Evolutionary conservation across 129 eudicot species (phyloP), one percentile per base, ranked within the genome.

Genomic region (Cynara cardunculus): DNA sequence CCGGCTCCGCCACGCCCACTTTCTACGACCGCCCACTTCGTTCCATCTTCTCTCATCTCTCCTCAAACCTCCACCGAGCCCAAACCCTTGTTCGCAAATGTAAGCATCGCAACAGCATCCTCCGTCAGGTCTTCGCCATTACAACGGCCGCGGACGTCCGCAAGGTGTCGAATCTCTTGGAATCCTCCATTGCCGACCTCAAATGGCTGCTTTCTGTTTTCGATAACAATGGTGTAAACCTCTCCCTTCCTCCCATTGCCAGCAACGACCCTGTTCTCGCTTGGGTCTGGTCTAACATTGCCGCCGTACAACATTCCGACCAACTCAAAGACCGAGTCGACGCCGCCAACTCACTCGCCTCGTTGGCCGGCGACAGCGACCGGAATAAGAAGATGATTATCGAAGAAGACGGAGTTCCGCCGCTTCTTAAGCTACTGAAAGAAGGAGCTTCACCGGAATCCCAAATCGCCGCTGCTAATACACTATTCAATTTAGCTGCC

Each of bases 201-300:
- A 81, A 68, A 25, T 93, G 98, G 98, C 85, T 93, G 3, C 79
- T 90, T 37, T 86, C 90, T 14, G 87, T 93, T n/a, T 89, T 79
- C 71, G 84, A 83, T 8, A 90, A 85, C 10, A 75, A 81, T 3
- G 93, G 88, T 3, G 69, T 77, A 2, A 79, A 80, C 22, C 67
- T 87, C 31, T 84, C 93, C 0, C 81, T 91, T 5, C 98, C 98
- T 4, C 98, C 98, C 3, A 88, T 91, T 61, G 96, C 92, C 2
- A 88, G 84, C 61, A 89, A 88, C 46, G 94, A 93, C 76, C 94
- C 98, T 19, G 87, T 89, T n/a, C 72, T 93, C 2, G 91, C 94
- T 0, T 89, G 89, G 93, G 88, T 93, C 1, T 93, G 98, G 98
- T 88, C 96, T 19, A 83, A 59, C 35, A 86, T 93, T 7, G 94